phyloP scores from a whole-genome alignment of 78 protist species.

The Dictyostelium firmibasis region DNA sequence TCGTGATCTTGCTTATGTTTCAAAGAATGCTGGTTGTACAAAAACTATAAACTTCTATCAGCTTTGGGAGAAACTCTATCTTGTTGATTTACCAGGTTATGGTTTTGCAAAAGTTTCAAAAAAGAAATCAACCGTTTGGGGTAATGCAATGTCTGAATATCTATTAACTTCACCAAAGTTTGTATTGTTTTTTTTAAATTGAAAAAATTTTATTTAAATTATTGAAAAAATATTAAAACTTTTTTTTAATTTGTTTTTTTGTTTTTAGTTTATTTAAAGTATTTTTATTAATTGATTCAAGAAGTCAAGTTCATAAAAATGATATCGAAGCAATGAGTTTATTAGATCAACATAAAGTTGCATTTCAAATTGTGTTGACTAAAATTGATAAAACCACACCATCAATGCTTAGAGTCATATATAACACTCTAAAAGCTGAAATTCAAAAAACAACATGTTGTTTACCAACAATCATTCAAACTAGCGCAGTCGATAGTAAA shows the following conservation, averaged over 20 bases:
- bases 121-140: slow-evolving; percentile 61
- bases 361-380: slow-evolving; percentile 59
- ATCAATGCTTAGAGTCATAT: slow-evolving; percentile 4
- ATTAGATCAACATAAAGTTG: slow-evolving; percentile 65
- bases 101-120: slow-evolving; percentile 63
- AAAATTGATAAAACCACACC: slow-evolving; percentile 61
- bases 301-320: slow-evolving; percentile 39
- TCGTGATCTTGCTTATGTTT: slow-evolving; percentile 22
- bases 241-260: not conserved
- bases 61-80: slow-evolving; percentile 55
- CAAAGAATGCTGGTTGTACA: slow-evolving; percentile 70
- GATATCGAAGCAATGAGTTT: slow-evolving; percentile 52
- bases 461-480: slow-evolving; percentile 54
- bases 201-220: no score
- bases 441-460: slow-evolving; percentile 39
- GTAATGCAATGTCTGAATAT: slow-evolving; percentile 59
- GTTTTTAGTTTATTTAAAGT: slow-evolving; percentile 18
- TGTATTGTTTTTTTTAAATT: not conserved
- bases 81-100: slow-evolving; percentile 74
- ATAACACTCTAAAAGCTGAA: slow-evolving; percentile 1
- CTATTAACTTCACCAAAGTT: slow-evolving; percentile 44
- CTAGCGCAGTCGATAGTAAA: not conserved
- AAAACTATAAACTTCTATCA: slow-evolving; percentile 61
- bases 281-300: slow-evolving; percentile 59
- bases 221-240: no score